Percentiles rank a stretch among this genome's conserved stretches.
Conservation (phyloP, 2,329 filamentous ascomycete species). For the Paramyrothecium roridum region DNA sequence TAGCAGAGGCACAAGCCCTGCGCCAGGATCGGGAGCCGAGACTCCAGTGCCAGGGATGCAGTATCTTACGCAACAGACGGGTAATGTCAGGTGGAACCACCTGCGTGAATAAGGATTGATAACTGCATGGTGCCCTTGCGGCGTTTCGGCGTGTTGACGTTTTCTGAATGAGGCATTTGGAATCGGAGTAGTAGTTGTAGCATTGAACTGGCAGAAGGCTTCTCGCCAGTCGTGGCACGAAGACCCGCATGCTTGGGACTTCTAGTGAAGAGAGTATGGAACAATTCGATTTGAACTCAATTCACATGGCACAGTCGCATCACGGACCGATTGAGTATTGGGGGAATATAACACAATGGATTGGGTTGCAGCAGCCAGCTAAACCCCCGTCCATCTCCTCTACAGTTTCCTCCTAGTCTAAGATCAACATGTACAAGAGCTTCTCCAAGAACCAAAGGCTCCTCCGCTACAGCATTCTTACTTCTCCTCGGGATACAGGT, state of each 20-base stretch:
- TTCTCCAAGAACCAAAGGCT: conserved; percentile 14
- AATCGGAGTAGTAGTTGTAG: no score
- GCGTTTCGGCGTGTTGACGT: neutral
- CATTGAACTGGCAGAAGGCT: no score
- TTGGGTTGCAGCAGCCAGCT: conserved; percentile 25
- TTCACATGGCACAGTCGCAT: neutral
- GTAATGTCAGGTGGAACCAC: conserved; percentile 40
- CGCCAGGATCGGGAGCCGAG: conserved; percentile 28
- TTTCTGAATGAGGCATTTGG: neutral
- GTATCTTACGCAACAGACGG: conserved; percentile 33
- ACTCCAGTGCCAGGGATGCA: conserved; percentile 30
- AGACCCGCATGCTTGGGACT: no score
- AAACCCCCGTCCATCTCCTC: conserved; percentile 18
- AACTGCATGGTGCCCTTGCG: neutral
- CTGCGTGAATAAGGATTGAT: conserved; percentile 38
- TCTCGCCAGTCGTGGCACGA: no score
- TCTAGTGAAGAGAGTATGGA: no score
- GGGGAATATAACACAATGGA: conserved; percentile 27
- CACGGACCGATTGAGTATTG: neutral
- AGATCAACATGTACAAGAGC: conserved; percentile 35
- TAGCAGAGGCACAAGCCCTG: conserved; percentile 51
- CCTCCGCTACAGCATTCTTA: conserved; percentile 6
- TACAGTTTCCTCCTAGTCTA: conserved; percentile 16
- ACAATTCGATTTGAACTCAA: neutral
- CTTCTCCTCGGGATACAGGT: conserved; percentile 73